Conservation (phyloP, 2,329 filamentous ascomycete species). For the Talaromyces sp. region DNA sequence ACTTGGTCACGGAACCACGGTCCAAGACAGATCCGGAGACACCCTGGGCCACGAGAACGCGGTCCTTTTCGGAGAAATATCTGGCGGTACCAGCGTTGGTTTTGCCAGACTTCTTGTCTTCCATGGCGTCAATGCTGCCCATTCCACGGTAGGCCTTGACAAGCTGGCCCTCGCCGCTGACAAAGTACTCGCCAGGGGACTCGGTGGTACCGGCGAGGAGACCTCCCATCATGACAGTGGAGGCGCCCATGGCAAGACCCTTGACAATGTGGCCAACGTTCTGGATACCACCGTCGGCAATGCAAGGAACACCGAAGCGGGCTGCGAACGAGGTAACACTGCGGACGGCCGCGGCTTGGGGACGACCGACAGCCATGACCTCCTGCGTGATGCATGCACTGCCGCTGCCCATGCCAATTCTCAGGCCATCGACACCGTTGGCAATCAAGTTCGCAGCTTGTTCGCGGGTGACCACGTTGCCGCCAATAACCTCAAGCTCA, state of each 20-base stretch:
- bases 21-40: slow-evolving; percentile 68
- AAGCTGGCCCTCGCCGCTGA: slow-evolving; percentile 92
- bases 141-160: slow-evolving; percentile 99
- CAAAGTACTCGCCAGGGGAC: slow-evolving; percentile 93
- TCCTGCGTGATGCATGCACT: slow-evolving; percentile 99
- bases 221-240: slow-evolving; percentile 99
- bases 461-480: slow-evolving; percentile 96
- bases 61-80: slow-evolving; percentile 97
- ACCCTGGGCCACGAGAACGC: slow-evolving; percentile 91
- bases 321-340: slow-evolving; percentile 85
- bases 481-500: slow-evolving; percentile 86
- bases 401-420: slow-evolving; percentile 98
- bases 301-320: slow-evolving; percentile 93
- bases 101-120: slow-evolving; percentile 85
- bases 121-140: slow-evolving; percentile 99
- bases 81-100: slow-evolving; percentile 90
- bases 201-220: slow-evolving; percentile 95
- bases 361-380: slow-evolving; percentile 97
- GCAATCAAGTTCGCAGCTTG: slow-evolving; percentile 90
- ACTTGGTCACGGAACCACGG: slow-evolving; percentile 78
- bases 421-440: slow-evolving; percentile 90
- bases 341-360: slow-evolving; percentile 89
- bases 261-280: slow-evolving; percentile 99
- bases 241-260: slow-evolving; percentile 88
- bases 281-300: slow-evolving; percentile 95